Conservation (phyloP, 1,139 yeast genomes). For the Pichia sp. region DNA sequence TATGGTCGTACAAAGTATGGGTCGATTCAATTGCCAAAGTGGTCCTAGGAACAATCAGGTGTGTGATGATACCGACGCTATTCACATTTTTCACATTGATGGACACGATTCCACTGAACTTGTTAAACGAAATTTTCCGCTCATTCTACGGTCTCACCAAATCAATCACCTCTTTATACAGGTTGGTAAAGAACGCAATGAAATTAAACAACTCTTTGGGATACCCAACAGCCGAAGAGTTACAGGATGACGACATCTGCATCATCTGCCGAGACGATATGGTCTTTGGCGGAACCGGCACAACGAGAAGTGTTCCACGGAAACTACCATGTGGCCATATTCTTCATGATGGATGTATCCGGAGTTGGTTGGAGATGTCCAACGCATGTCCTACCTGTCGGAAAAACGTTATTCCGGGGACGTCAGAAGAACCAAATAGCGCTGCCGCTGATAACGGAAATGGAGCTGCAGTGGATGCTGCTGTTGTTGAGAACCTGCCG, state of each 20-base stretch:
- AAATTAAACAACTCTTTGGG: slow-evolving; percentile 63
- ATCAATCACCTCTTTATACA: slow-evolving; percentile 49
- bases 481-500: background rate
- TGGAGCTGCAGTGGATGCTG: background rate
- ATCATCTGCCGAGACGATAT: slow-evolving; percentile 85
- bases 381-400: slow-evolving; percentile 92
- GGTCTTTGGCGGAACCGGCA: slow-evolving; percentile 38
- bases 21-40: slow-evolving; percentile 55
- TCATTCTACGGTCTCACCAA: slow-evolving; percentile 43
- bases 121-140: slow-evolving; percentile 63
- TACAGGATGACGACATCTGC: slow-evolving; percentile 60
- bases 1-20: slow-evolving; percentile 72
- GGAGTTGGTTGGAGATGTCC: slow-evolving; percentile 90
- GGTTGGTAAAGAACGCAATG: slow-evolving; percentile 58
- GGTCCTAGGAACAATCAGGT: slow-evolving; percentile 39
- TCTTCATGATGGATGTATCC: slow-evolving; percentile 83
- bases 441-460: background rate
- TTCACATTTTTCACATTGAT: slow-evolving; percentile 47
- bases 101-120: slow-evolving; percentile 56
- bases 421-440: background rate
- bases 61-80: slow-evolving; percentile 13
- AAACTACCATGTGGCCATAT: slow-evolving; percentile 81
- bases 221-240: slow-evolving; percentile 57
- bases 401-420: slow-evolving; percentile 50
- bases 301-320: slow-evolving; percentile 60